Base-by-base conservation (phyloP, 2,329 filamentous ascomycete species). In the Beauveria rudraprayagi region DNA sequence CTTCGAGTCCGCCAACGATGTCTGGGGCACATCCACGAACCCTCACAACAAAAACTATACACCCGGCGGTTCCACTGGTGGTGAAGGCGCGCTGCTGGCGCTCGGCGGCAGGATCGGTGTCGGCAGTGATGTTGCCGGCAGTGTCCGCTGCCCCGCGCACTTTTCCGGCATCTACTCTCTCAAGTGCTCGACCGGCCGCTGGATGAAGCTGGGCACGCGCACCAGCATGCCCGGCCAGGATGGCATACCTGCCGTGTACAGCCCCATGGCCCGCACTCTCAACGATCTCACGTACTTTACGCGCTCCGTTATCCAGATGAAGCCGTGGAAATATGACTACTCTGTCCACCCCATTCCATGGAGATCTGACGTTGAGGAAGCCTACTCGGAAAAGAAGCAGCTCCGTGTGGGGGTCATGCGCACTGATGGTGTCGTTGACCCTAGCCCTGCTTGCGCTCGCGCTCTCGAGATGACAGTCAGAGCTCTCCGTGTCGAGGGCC, bases 201-300 rank as follows among this genome's bases (percentile, higher is more conserved):
- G 92, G 91, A 91, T 91, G 1, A 96, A 95, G 73, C 81, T 84
- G 47, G 91, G 91, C 10, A 86, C 91, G 71, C 84, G 83, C 63
- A 96, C 92, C 0, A 92, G 89, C 67, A 96, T 96, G 91, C 86
- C 90, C 0, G 93, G 93, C 0, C 92, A 97, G 71, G 93, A 97
- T 70, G 92, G 92, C 0, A 86, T 97, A 37, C 86, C 91, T 1
- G 90, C 88, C 65, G 91, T 96, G 22, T 96, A 92, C 75, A 93
- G 90, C 62, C 92, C 92, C 5, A 97, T 97, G 93, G 85, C 92
- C 3, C 83, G 92, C 58, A 96, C 92, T 0, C 75, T 96, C 62
- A 83, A 86, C 64, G 92, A 97, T 70, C 76, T 97, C 63, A 82
- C 82, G 1, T 96, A 96, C 75, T 97, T 97, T 72, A 90, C 90